Evolutionary conservation across 2,329 filamentous ascomycete genomes (phyloP), one percentile per base, ranked within the genome.

Genomic region (Didymella exigua): DNA sequence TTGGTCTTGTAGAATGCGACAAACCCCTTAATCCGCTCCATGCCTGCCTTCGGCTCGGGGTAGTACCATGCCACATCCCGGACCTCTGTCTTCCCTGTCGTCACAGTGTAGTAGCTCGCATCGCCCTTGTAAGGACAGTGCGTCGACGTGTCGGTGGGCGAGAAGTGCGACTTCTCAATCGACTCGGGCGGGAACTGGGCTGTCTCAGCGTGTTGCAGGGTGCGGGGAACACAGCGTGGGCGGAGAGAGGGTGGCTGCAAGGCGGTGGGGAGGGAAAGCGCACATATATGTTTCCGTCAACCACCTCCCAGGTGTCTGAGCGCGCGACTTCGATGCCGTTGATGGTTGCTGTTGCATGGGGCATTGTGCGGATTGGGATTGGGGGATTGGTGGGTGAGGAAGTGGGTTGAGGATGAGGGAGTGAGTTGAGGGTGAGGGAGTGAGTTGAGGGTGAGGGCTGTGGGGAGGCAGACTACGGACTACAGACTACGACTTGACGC

Each of bases 1-100:
- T 66, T 70, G 0, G 55, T 54, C 82, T 79, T 72, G 81, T 83
- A 85, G 62, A 86, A 86, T 4, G 84, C 84, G 33, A 86, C 80
- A 62, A 82, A 77, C 37, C 79, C 79, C 66, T 81, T 81, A 60
- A 86, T 83, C 62, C 76, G 75, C 47, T 77, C 70, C 26, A 79
- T 78, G 38, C 78, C 80, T 21, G 79, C 78, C 49, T 79, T 78
- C 1, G 83, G 78, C 36, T 78, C 66, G 2, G 82, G 77, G 58
- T 86, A 86, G 60, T 82, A 86, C 84, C 84, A 86, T 0, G 83
- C 84, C 2, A 81, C 82, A 56, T 86, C 82, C 30, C 78, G 72
- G 18, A 83, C 56, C 46, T 79, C 77, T 5, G 76, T 75, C 33
- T 78, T 81, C 45, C 79, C 78, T 9, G 80, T 75, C 10, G 76